Percentiles rank a stretch among this genome's conserved stretches.
Evolutionary conservation across 2,329 filamentous ascomycete genomes (phyloP).

Genomic region (Sporothrix luriei): DNA sequence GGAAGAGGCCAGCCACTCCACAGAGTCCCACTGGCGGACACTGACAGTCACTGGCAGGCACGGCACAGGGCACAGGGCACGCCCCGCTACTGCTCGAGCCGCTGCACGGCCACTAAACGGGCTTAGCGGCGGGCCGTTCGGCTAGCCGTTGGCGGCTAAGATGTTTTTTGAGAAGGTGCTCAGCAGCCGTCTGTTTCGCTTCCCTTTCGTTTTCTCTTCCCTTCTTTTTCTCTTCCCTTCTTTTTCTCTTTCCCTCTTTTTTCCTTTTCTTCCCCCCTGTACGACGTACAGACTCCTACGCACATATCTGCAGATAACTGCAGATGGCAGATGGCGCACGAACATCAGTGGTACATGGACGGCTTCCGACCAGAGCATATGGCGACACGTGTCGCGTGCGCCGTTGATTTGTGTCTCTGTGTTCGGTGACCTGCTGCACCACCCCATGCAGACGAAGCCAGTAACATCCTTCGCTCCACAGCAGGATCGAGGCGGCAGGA

Average conservation of each 20-base stretch:
- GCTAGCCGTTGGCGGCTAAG: conserved; percentile 8
- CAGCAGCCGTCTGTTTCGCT: neutral
- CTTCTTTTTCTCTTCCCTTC: neutral
- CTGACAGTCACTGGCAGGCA: too few relatives aligned
- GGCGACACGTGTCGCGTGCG: conserved; percentile 14
- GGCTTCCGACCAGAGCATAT: neutral
- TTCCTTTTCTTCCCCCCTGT: too few relatives aligned
- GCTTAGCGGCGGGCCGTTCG: conserved; percentile 20
- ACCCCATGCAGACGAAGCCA: too few relatives aligned
- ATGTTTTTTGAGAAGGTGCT: neutral
- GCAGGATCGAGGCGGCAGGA: conserved; percentile 8
- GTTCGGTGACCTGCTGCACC: too few relatives aligned
- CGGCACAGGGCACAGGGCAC: neutral
- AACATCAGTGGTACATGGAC: too few relatives aligned
- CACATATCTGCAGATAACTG: too few relatives aligned
- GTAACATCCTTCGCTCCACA: too few relatives aligned
- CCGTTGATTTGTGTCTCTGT: too few relatives aligned
- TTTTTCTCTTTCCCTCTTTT: neutral
- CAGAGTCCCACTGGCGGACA: neutral
- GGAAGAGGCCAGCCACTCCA: neutral
- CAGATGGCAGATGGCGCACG: too few relatives aligned
- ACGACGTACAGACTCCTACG: too few relatives aligned
- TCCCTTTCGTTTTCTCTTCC: neutral
- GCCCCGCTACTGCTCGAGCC: neutral
- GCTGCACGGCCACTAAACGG: conserved; percentile 1